Conservation (phyloP, 257 asterid genomes). For the Petunia secreta region DNA sequence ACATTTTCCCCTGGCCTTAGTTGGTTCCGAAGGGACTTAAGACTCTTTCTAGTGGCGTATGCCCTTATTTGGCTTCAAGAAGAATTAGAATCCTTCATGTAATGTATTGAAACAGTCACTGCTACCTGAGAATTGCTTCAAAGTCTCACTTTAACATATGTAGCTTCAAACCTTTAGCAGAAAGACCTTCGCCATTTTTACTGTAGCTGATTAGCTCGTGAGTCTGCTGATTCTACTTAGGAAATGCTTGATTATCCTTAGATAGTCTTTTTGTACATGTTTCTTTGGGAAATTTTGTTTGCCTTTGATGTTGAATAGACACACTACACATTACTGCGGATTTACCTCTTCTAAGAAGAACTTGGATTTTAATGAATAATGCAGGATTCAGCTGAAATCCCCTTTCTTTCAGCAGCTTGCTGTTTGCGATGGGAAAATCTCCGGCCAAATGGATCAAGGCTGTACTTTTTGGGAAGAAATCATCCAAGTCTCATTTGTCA, state of each 20-base stretch:
- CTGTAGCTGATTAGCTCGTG: background rate
- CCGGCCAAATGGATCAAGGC: conserved; percentile 96
- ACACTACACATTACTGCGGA: background rate
- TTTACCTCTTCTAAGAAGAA: background rate
- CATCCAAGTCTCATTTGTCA: conserved; percentile 67
- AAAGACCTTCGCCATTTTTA: background rate
- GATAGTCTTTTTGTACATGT: background rate
- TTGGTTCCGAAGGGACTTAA: too few relatives aligned
- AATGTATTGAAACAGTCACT: background rate
- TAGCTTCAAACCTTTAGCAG: background rate
- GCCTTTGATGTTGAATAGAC: background rate
- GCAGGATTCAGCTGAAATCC: conserved; percentile 49
- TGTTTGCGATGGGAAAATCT: conserved; percentile 82
- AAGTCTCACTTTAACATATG: accelerated
- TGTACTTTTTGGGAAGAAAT: conserved; percentile 91
- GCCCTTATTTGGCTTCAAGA: too few relatives aligned
- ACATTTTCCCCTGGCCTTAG: too few relatives aligned
- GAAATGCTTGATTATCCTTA: background rate
- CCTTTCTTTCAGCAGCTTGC: conserved; percentile 32
- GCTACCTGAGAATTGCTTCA: background rate
- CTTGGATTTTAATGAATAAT: background rate
- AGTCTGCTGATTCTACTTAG: background rate
- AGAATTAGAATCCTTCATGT: too few relatives aligned
- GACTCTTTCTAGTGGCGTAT: too few relatives aligned
- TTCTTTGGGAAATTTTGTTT: too few relatives aligned